A percentile compares a stretch with the other conserved stretches of the same genome.
Evolutionary conservation across 139 green algal species (phyloP).

Genomic region (Picochlorum sp.): DNA sequence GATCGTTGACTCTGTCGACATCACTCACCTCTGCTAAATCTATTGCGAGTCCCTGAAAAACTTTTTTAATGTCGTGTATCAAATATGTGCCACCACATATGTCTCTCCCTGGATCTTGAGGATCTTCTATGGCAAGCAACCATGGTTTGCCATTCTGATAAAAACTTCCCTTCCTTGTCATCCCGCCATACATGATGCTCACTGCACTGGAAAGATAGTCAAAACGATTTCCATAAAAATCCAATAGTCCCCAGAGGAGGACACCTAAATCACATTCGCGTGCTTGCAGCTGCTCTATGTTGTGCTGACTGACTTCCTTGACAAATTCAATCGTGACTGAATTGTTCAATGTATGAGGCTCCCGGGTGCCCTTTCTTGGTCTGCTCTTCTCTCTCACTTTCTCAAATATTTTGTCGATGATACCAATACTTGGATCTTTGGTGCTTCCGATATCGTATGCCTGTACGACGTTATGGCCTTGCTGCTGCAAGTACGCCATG

Average conservation of each 20-base stretch:
- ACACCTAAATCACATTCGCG: conserved; percentile 39
- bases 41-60: conserved; percentile 19
- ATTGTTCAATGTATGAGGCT: conserved; percentile 1
- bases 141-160: conserved; percentile 13
- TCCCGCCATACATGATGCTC: conserved; percentile 40
- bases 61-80: conserved; percentile 23
- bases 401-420: background rate
- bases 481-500: conserved; percentile 55
- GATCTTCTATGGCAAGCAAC: conserved; percentile 50
- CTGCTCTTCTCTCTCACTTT: background rate
- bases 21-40: conserved; percentile 27
- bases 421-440: background rate
- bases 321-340: conserved; percentile 1
- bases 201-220: conserved; percentile 40
- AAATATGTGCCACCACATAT: conserved; percentile 35
- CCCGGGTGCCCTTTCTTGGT: background rate
- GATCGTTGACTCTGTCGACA: conserved; percentile 19
- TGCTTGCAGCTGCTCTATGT: background rate
- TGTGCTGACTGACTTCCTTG: background rate
- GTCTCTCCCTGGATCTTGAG: conserved; percentile 44
- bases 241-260: conserved; percentile 52
- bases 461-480: conserved; percentile 11
- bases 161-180: conserved; percentile 44
- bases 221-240: conserved; percentile 43
- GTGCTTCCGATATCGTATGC: background rate